These are phyloP conservation scores for Nitzschia putrida DNA, from an alignment of 108 stramenopile species.

Conservation along the genomic window DNA sequence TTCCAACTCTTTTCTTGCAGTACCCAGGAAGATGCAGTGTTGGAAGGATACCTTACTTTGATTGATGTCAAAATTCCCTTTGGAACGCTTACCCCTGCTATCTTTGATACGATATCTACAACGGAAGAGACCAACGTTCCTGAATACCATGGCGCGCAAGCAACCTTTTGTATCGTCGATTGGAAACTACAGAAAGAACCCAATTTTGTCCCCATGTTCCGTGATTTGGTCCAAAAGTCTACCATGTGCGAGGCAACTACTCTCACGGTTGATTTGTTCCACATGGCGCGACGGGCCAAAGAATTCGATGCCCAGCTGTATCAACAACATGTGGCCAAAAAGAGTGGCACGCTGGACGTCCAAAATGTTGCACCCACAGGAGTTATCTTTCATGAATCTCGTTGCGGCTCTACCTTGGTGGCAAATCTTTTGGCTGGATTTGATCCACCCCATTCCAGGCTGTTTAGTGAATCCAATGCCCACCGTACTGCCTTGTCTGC, in stretches of 20 bases:
- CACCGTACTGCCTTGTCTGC: slow-evolving; percentile 57
- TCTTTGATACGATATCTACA: slow-evolving; percentile 1
- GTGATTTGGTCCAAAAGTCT: slow-evolving; percentile 40
- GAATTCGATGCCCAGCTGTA: slow-evolving; percentile 38
- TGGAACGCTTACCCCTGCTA: neutral
- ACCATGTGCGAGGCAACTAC: slow-evolving; percentile 23
- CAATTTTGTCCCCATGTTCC: slow-evolving; percentile 54
- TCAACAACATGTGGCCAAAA: slow-evolving; percentile 25
- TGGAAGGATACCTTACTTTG: slow-evolving; percentile 41
- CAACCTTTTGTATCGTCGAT: slow-evolving; percentile 64
- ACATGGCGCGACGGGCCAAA: slow-evolving; percentile 36
- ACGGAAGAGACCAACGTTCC: neutral
- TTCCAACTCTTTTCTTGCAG: slow-evolving; percentile 8
- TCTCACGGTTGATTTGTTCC: slow-evolving; percentile 47
- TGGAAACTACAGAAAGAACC: slow-evolving; percentile 69
- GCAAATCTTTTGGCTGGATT: slow-evolving; percentile 88
- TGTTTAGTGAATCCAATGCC: slow-evolving; percentile 80
- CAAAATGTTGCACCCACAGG: slow-evolving; percentile 51
- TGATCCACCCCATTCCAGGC: slow-evolving; percentile 60
- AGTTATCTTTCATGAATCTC: slow-evolving; percentile 93
- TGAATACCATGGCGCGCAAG: slow-evolving; percentile 39
- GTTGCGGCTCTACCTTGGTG: slow-evolving; percentile 90
- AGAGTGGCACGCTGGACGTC: slow-evolving; percentile 6
- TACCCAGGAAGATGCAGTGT: slow-evolving; percentile 27
- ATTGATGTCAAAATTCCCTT: slow-evolving; percentile 29